Evolutionary conservation across 495 filamentous ascomycete genomes (phyloP).

Genomic region (Neurospora discreta): DNA sequence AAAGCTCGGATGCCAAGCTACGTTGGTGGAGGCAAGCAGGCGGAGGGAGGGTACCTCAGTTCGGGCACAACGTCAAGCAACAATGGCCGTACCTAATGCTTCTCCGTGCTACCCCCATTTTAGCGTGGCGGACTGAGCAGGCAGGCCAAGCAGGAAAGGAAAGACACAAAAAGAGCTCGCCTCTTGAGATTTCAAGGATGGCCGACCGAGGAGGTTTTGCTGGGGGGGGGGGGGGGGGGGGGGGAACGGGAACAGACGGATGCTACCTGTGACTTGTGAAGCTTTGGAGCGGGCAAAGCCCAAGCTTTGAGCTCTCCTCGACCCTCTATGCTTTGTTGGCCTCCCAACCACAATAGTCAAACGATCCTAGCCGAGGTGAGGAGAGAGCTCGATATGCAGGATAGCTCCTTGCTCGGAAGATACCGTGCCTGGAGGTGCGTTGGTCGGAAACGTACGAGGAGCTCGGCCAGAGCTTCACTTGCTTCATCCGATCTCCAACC

Average conservation of each 20-base stretch:
- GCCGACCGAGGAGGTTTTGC: not conserved
- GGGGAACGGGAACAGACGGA: not conserved
- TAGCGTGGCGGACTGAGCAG: not conserved
- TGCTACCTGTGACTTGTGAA: not conserved
- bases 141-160: not conserved
- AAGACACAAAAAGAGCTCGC: not conserved
- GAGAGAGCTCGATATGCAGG: not conserved
- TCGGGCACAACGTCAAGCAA: not conserved
- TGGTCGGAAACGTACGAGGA: not conserved
- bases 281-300: not conserved
- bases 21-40: not conserved
- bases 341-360: not conserved
- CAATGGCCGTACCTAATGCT: not conserved
- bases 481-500: not conserved
- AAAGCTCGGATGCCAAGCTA: not conserved
- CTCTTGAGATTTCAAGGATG: not conserved
- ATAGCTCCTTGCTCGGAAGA: not conserved
- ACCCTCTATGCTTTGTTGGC: not conserved
- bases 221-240: not conserved
- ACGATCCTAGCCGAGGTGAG: not conserved
- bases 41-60: not conserved
- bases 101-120: not conserved
- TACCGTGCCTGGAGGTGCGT: not conserved
- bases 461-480: not conserved
- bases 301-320: not conserved